Evolutionary conservation across 306 rosid species (phyloP), one percentile per base, ranked within the genome.

Genomic region (Gillenia trifoliata): DNA sequence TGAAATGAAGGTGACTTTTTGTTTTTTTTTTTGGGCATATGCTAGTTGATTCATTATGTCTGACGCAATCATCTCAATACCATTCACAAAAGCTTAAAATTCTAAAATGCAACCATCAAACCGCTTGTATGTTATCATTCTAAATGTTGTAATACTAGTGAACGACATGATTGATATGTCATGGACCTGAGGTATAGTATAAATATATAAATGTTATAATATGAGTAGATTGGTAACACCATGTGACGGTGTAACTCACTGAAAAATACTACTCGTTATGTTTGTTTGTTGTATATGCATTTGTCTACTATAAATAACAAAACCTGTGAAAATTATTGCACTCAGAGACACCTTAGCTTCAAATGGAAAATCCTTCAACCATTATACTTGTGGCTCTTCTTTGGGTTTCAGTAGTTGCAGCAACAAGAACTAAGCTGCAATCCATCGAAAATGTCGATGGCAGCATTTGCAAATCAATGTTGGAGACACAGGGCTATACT

Each of bases 401-500:
- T 34, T 50, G 31, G n/a, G 25, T 77, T 36, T 64, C 65, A 62
- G 31, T 49, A 70, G 31, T 13, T 26, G 36, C 29, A 41, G 55
- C 63, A 23, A 59, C 56, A 75, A 68, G 79, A 66, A 56, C 59
- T 26, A 66, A 29, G 33, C 34, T 67, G 43, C 47, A 55, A 8
- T 23, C 57, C 40, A 17, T 38, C 47, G 15, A 43, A 8, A 20
- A 16, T 20, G 26, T 19, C 3, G 12, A n/a, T 50, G 29, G 33
- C 5, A 20, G 88, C 34, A 77, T 89, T 13, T 83, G 91, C 83
- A 75, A 79, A 64, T 75, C 85, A 5, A 40, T 87, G 75, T 89
- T 80, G 67, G 80, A 80, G 75, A 83, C 79, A 50, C 86, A 71
- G 73, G 88, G 91, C 63, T 89, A 87, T 56, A 43, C 23, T 15